Base-by-base conservation (phyloP, 2,329 filamentous ascomycete genomes). In the Sporothrix brasiliensis region DNA sequence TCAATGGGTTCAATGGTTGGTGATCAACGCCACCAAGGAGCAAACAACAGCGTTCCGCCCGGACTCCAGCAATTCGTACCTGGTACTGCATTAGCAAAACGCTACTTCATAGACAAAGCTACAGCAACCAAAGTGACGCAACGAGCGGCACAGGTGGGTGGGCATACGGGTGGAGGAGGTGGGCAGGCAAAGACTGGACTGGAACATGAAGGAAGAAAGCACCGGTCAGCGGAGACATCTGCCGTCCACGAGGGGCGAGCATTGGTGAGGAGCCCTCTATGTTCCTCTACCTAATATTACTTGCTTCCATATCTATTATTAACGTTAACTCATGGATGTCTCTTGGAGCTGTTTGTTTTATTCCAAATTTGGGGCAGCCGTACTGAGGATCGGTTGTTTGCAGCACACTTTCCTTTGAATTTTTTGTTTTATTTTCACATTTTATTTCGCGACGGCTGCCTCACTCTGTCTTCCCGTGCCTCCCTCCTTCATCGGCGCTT, bases 181-280 rank as follows among this genome's bases (percentile, higher is more conserved):
- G 21, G 21, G 61, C 61, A 50, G 58, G 58, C 58, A 24, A 61
- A 61, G 19, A n/a, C 14, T 47, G 41, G 41, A 34, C n/a, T 54
- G 52, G 52, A 34, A 34, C 34, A 34, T 7, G 34, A 5, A 16
- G 14, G 13, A 9, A 1, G 39, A 49, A 6, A 49, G 39, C 61
- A 65, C 61, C 61, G 60, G 60, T 65, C 61, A 50, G 11, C 61
- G 61, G 61, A 65, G 61, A 50, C 44, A 50, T 30, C 44, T 65
- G 61, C 61, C 61, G 61, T 50, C 61, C 61, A 65, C 61, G 61
- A 53, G 50, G 65, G 50, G 14, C 50, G n/a, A 54, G 49, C n/a
- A 41, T 54, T 67, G 49, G 65, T 27, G 65, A 39, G 47, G 65
- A 49, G 13, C 16, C 19, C 39, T 44, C 27, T 65, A 34, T 65